Base-by-base conservation (phyloP, 2,329 filamentous ascomycete species). In the Fusarium mangiferae region DNA sequence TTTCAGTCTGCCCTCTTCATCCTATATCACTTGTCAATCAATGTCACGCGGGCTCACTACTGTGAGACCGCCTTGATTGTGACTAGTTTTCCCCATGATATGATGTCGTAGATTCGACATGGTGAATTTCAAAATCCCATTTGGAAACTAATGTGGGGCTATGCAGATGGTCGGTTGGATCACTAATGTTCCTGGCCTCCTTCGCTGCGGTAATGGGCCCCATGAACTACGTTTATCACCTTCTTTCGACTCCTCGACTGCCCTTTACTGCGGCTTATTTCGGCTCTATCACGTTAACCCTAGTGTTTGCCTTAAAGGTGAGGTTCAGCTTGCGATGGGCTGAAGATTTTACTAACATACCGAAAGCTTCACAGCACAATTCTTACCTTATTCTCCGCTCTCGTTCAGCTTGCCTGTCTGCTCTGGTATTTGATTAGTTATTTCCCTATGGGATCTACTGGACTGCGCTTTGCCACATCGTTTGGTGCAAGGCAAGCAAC, bases 161-260 rank as follows among this genome's bases (percentile, higher is more conserved):
- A 58, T 63, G 68, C 83, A 98, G 96, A 87, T 99, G 96, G 96
- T 94, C 96, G 56, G 91, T 98, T 82, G 96, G 95, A 62, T 98
- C 96, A 55, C 81, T 93, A 55, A 88, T 99, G 75, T 98, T 98
- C 86, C 88, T 98, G 78, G 90, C 91, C 77, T 98, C 95, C 77
- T 99, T 96, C 89, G 95, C 94, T 33, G 94, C 96, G 76, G 90
- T 98, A 85, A 97, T 98, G 94, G 96, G 96, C 62, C 95, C 94
- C 41, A 87, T 91, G 84, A 88, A 91, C 77, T 99, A 98, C 83
- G 83, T 91, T 70, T 91, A 91, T 78, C 96, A 99, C 84, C 89
- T 98, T 74, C 85, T 95, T 64, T 98, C 96, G 64, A 90, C 92
- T 61, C 89, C 94, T 78, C 91, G 96, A 77, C 86, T 98, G 71